Evolutionary conservation across 805 yeast species (phyloP).

Genomic region (Candida loeiensis): DNA sequence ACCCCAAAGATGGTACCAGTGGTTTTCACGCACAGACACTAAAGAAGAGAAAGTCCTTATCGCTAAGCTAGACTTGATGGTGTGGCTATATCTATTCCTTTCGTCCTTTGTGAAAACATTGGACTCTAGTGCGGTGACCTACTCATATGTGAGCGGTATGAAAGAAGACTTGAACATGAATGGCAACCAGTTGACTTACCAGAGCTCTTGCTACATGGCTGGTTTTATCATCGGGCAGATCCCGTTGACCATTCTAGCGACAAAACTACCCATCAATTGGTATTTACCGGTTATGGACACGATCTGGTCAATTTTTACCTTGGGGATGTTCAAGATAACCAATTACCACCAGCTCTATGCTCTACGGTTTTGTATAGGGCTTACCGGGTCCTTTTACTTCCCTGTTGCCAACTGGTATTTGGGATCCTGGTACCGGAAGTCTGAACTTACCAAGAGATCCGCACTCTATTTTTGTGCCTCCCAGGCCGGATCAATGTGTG

Average conservation of each 20-base stretch:
- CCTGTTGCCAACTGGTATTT: slow-evolving; percentile 12
- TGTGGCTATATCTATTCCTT: slow-evolving; percentile 22
- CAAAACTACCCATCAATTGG: slow-evolving; percentile 20
- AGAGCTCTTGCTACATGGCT: slow-evolving; percentile 20
- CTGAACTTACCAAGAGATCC: slow-evolving; percentile 11
- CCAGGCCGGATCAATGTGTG: slow-evolving; percentile 8
- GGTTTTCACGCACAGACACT: slow-evolving; percentile 26
- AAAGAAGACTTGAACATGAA: slow-evolving; percentile 19
- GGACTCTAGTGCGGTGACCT: slow-evolving; percentile 22
- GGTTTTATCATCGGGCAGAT: slow-evolving; percentile 23
- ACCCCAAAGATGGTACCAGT: slow-evolving; percentile 25
- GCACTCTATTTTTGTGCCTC: slow-evolving; percentile 11
- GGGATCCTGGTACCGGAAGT: slow-evolving; percentile 53
- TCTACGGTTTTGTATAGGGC: slow-evolving; percentile 20
- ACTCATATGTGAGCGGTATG: slow-evolving; percentile 23
- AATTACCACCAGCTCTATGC: slow-evolving; percentile 19
- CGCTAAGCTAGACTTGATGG: slow-evolving; percentile 22
- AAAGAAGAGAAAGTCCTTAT: slow-evolving; percentile 23
- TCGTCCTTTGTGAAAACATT: slow-evolving; percentile 24
- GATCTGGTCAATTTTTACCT: slow-evolving; percentile 20
- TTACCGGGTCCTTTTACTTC: slow-evolving; percentile 15
- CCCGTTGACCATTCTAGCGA: slow-evolving; percentile 20
- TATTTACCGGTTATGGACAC: slow-evolving; percentile 20
- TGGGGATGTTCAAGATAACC: slow-evolving; percentile 17
- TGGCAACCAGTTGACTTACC: slow-evolving; percentile 22